These are phyloP conservation scores for Scopulariopsis brevicaulis DNA, from an alignment of 2,329 filamentous ascomycete species.

Conservation along the genomic window DNA sequence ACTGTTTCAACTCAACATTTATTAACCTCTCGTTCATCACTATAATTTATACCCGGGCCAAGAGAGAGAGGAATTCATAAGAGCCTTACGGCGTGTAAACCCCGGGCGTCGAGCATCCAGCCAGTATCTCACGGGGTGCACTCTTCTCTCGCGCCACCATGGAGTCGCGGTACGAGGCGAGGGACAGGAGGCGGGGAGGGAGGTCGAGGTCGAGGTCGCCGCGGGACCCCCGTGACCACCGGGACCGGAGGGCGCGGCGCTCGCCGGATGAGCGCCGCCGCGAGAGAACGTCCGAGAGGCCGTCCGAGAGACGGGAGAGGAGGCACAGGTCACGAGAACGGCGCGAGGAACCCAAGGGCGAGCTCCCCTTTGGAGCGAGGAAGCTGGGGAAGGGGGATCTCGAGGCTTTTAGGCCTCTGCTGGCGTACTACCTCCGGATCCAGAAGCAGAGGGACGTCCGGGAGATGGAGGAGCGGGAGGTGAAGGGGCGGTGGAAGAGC, in stretches of 20 bases:
- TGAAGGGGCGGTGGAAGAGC: slow-evolving; percentile 82
- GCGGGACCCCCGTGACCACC: background rate
- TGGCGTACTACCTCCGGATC: slow-evolving; percentile 76
- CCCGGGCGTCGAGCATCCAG: too few relatives aligned
- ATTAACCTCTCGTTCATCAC: background rate
- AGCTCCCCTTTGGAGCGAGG: slow-evolving; percentile 55
- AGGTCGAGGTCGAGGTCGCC: slow-evolving; percentile 1
- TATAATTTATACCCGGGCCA: background rate
- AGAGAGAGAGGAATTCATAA: too few relatives aligned
- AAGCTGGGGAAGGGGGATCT: slow-evolving; percentile 59
- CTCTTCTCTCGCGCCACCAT: background rate
- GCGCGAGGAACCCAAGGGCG: background rate
- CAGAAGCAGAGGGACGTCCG: slow-evolving; percentile 68
- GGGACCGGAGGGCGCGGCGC: background rate
- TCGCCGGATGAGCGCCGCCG: background rate
- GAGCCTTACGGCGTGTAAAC: too few relatives aligned
- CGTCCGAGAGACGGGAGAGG: background rate
- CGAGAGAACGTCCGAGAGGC: background rate
- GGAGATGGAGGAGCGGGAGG: slow-evolving; percentile 61
- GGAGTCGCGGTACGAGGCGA: background rate
- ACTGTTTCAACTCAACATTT: background rate
- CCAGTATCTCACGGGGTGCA: too few relatives aligned
- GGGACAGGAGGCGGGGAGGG: background rate
- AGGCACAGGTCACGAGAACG: background rate
- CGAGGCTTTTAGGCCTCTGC: slow-evolving; percentile 54